Base-by-base conservation (phyloP, 768 basidiomycete species). In the Termitomyces sp. region DNA sequence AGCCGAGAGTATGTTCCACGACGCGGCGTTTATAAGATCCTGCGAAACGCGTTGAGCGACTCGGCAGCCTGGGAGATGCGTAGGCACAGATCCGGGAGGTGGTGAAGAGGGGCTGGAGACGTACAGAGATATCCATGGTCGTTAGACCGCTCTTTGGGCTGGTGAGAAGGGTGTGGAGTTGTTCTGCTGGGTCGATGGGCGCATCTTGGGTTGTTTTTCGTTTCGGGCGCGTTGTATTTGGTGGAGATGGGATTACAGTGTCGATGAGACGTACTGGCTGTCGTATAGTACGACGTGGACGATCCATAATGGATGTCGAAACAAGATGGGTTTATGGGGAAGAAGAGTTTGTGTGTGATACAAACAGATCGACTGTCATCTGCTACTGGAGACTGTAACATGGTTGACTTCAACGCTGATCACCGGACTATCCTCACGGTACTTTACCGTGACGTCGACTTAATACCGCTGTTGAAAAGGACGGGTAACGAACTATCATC, bases 121-220 rank as follows among this genome's bases (percentile, higher is more conserved):
- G 69, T 71, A 85, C 84, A 61, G 77, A 72, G 57, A 83, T 76
- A 54, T 84, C 75, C 60, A 81, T 68, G 14, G 35, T 44, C 31
- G 55, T 57, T 12, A 59, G 40, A 35, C 25, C 19, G 38, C 61
- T 62, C 43, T 62, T 59, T 23, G 61, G 34, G n/a, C 19, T 62
- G 27, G 57, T 57, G 41, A 62, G 54, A 40, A 62, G 55, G 5
- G 16, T 25, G 38, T 53, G 61, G 3, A 62, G 46, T n/a, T 59
- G 58, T 17, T 57, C 58, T 46, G 55, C 51, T 23, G 61, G 27
- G 40, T 57, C 58, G 3, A 37, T 31, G 8, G 38, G 47, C 23
- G 23, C 42, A 47, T 58, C 54, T 58, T 57, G 59, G 11, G 27
- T 53, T 29, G 38, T 31, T 46, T 62, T 59, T 31, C 58, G 54